Base-by-base conservation (phyloP, 2,329 filamentous ascomycete genomes). In the Tolypocladium amazonense region DNA sequence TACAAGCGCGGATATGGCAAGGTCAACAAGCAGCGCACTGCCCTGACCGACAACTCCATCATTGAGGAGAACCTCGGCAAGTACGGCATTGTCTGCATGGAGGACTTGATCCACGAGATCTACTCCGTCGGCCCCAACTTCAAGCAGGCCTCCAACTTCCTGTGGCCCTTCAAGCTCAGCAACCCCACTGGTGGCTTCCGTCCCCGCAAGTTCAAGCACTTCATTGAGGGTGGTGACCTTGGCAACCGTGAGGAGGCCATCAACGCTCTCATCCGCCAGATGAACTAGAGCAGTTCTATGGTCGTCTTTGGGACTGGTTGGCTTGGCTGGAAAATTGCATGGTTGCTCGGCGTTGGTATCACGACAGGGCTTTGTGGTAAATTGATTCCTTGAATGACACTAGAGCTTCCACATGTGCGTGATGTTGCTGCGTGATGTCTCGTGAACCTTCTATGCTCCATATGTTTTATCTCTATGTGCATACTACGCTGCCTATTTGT, bases 1-100 rank as follows among this genome's bases (percentile, higher is more conserved):
- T 99, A 99, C 88, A 99, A 97, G 90, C 93, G 94, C 72, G 94
- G 94, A 73, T 97, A 99, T 80, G 94, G 93, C 77, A 99, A 97
- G 88, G 82, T 97, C 79, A 86, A 97, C 84, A 96, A 96, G 88
- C 92, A 97, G 85, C 92, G 94, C 73, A 85, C 96, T 76, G 86
- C 94, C 67, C 86, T 99, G 65, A 97, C 93, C 71, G 93, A 99
- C 86, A 97, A 99, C 85, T 81, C 92, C 77, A 88, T 99, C 78
- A 92, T 99, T 68, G 94, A 99, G 87, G 88, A 93, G 82, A 87
- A 85, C 81, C 90, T 99, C 70, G 93, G 92, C 82, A 91, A 97
- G 85, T 96, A 92, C 82, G 94, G 92, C 78, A 97, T 99, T 74
- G 91, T 99, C 83, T 99, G 94, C 77, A 91, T 97, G 78, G 94